Percentiles rank a stretch among this genome's conserved stretches.
phyloP scores from a whole-genome alignment of 2,329 filamentous ascomycete species.

The Colletotrichum horii region DNA sequence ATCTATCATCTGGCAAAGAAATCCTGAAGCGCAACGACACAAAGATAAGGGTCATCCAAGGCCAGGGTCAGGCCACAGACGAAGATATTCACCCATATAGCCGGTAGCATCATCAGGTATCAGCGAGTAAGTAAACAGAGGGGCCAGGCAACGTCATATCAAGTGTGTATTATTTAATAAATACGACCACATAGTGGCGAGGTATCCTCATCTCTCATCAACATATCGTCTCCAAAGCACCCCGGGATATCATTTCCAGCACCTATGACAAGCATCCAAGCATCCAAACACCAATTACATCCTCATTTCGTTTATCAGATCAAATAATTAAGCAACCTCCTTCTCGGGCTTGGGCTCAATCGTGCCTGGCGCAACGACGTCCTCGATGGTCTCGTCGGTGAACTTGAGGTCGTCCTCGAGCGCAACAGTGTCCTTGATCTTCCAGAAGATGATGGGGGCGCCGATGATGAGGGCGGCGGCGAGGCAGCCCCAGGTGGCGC shows the following conservation, averaged over 20 bases:
- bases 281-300: neutral
- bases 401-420: slow-evolving; percentile 84
- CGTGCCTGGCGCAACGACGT: slow-evolving; percentile 56
- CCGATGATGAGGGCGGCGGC: slow-evolving; percentile 77
- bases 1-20: too few relatives aligned
- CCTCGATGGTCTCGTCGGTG: slow-evolving; percentile 80
- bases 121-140: neutral
- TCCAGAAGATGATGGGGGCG: slow-evolving; percentile 77
- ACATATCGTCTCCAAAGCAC: neutral
- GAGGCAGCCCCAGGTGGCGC: slow-evolving; percentile 74
- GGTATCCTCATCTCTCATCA: slow-evolving; percentile 6
- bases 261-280: neutral
- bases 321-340: neutral
- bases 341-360: neutral
- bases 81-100: too few relatives aligned
- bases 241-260: neutral
- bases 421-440: slow-evolving; percentile 81
- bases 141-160: neutral
- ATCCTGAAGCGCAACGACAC: too few relatives aligned
- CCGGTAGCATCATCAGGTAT: too few relatives aligned
- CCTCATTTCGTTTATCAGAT: neutral
- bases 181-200: neutral
- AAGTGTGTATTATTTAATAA: neutral
- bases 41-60: too few relatives aligned
- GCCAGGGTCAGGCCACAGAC: too few relatives aligned